A percentile compares a stretch with the other conserved stretches of the same genome.
Evolutionary conservation across 805 yeast species (phyloP).

Genomic region (Lipomyces yamanashiensis): DNA sequence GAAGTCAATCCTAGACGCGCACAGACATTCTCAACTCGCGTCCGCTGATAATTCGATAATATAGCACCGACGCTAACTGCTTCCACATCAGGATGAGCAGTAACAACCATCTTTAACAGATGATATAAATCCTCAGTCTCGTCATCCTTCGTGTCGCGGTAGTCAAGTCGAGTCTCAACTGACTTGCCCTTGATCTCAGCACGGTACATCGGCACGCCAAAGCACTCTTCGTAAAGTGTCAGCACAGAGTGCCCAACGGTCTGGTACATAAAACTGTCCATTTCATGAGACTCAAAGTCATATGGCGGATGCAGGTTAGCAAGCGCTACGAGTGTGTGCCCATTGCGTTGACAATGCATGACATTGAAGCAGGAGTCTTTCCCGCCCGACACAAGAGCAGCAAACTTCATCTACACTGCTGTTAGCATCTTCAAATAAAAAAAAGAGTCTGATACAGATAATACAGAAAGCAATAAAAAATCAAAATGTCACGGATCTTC

Average conservation of each 20-base stretch:
- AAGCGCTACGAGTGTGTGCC: conserved; percentile 83
- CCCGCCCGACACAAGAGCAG: conserved; percentile 93
- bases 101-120: conserved; percentile 56
- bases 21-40: conserved; percentile 92
- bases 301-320: conserved; percentile 77
- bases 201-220: conserved; percentile 80
- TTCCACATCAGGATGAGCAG: conserved; percentile 68
- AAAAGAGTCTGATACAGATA: neutral
- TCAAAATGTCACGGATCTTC: conserved; percentile 31
- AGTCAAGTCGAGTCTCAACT: conserved; percentile 68
- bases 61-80: conserved; percentile 97
- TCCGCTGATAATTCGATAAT: conserved; percentile 90
- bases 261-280: conserved; percentile 96
- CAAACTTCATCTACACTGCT: conserved; percentile 70
- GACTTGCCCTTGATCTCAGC: conserved; percentile 67
- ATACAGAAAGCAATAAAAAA: neutral
- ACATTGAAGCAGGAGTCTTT: conserved; percentile 93
- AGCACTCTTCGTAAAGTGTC: conserved; percentile 64
- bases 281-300: conserved; percentile 57
- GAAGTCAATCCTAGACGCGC: conserved; percentile 67
- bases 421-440: conserved; percentile 1
- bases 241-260: conserved; percentile 92
- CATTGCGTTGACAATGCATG: conserved; percentile 79
- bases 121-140: conserved; percentile 83
- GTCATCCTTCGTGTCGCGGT: conserved; percentile 67